Evolutionary conservation across 805 yeast genomes (phyloP).

Genomic region (Metschnikowia dekortorum): DNA sequence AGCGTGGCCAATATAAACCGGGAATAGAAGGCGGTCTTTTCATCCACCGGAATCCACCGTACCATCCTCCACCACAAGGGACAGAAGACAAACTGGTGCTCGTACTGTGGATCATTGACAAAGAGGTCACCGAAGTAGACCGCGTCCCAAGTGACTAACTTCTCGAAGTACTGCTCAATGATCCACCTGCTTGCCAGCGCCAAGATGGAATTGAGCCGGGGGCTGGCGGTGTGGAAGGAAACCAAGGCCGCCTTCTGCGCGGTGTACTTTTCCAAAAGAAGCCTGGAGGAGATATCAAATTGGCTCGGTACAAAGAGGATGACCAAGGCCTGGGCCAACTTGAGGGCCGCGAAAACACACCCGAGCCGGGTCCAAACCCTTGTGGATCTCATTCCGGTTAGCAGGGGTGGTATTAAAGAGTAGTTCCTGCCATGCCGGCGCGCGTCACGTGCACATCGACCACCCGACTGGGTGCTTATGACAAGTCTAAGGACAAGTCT

Average conservation of each 20-base stretch:
- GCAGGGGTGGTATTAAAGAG: background rate
- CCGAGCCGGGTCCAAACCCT: conserved; percentile 1
- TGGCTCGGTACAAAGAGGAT: conserved; percentile 39
- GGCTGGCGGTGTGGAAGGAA: conserved; percentile 8
- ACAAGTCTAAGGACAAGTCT: too few relatives aligned
- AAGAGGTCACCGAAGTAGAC: conserved; percentile 68
- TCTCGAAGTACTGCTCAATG: conserved; percentile 34
- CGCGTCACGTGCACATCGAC: conserved; percentile 1
- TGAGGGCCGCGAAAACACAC: conserved; percentile 25
- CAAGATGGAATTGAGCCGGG: conserved; percentile 5
- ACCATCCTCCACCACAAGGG: conserved; percentile 67
- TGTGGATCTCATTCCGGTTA: background rate
- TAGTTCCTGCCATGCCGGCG: background rate
- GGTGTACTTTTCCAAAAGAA: conserved; percentile 26
- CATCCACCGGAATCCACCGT: conserved; percentile 10
- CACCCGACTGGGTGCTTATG: too few relatives aligned
- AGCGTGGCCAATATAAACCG: conserved; percentile 30
- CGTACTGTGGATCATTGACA: conserved; percentile 50
- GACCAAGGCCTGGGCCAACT: conserved; percentile 35
- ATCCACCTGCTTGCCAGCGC: background rate
- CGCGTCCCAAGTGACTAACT: conserved; percentile 77
- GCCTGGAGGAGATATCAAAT: conserved; percentile 46
- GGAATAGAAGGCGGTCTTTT: conserved; percentile 8
- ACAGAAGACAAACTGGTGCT: conserved; percentile 89
- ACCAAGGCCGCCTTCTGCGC: conserved; percentile 7